A percentile compares a stretch with the other conserved stretches of the same genome.
Evolutionary conservation across 2,329 filamentous ascomycete species (phyloP).

Genomic region (Penicillium sp.): DNA sequence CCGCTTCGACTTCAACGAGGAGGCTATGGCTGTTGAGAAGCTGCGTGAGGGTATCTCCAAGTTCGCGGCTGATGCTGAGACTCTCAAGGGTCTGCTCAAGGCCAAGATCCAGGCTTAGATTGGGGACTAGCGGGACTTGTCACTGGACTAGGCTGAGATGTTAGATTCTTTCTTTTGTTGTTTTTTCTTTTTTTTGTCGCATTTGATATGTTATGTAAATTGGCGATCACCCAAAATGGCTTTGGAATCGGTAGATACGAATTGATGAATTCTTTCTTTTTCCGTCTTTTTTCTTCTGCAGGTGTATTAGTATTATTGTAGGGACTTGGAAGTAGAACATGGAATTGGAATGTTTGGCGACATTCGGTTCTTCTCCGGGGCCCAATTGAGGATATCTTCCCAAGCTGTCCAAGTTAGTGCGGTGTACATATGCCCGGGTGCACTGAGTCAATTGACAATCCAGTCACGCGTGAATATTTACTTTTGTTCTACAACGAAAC

Average conservation of each 20-base stretch:
- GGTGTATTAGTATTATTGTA: not conserved
- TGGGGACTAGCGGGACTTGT: constrained; percentile 2
- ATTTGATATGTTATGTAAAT: constrained; percentile 29
- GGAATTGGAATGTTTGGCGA: too few species aligned
- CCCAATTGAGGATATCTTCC: not conserved
- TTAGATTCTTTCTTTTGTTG: constrained; percentile 18
- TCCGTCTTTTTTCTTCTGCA: not conserved
- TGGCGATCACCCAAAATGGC: constrained; percentile 33
- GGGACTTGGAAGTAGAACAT: too few species aligned
- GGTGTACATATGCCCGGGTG: too few species aligned
- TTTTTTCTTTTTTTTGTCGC: constrained; percentile 14
- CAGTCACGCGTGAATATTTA: too few species aligned
- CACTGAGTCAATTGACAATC: too few species aligned
- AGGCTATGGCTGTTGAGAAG: constrained; percentile 99
- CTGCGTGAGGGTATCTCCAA: constrained; percentile 99
- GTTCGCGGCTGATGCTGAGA: constrained; percentile 94
- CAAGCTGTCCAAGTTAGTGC: too few species aligned
- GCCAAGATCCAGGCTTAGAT: constrained; percentile 71
- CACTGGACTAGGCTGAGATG: constrained; percentile 7
- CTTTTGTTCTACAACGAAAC: not conserved
- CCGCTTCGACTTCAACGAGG: constrained; percentile 99
- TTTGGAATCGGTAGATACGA: constrained; percentile 37
- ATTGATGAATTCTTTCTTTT: constrained; percentile 32
- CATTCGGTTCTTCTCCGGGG: too few species aligned
- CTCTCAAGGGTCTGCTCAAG: constrained; percentile 90